These are phyloP conservation scores for Blastocladiella emersonii DNA, from an alignment of 371 early-diverging fungal genomes.

Conservation along the genomic window DNA sequence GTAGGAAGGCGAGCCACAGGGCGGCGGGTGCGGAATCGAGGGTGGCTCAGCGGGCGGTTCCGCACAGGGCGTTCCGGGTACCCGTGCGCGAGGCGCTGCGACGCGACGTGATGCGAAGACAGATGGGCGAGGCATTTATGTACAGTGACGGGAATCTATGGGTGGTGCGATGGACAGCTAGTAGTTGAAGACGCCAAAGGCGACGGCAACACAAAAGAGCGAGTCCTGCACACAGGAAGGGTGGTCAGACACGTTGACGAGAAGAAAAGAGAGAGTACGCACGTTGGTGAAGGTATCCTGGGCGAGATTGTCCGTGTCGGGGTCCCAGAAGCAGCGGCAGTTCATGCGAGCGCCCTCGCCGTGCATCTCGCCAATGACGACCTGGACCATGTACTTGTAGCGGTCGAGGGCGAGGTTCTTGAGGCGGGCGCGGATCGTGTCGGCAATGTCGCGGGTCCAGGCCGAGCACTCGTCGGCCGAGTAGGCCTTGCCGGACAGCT, in stretches of 20 bases:
- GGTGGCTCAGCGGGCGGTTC: no score
- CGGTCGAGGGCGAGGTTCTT: conserved; percentile 31
- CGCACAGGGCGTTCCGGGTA: no score
- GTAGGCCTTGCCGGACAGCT: conserved; percentile 25
- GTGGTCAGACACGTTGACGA: background rate
- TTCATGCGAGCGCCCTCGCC: conserved; percentile 41
- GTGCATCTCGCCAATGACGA: conserved; percentile 35
- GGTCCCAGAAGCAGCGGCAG: conserved; percentile 37
- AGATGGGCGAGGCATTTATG: no score
- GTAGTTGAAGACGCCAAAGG: conserved; percentile 28
- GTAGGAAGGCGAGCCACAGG: no score
- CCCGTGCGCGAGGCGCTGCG: no score
- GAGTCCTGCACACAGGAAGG: conserved; percentile 20
- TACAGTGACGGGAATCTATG: no score
- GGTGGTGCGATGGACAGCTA: conserved; percentile 12
- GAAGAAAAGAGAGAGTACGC: conserved; percentile 4
- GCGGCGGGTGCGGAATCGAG: no score
- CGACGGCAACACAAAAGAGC: conserved; percentile 32
- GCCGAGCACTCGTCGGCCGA: conserved; percentile 26
- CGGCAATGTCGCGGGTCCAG: conserved; percentile 32
- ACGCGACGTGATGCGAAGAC: no score
- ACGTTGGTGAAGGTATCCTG: conserved; percentile 37
- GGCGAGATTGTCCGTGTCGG: conserved; percentile 39
- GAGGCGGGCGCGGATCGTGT: conserved; percentile 33
- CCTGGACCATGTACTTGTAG: conserved; percentile 38